phyloP scores from a whole-genome alignment of 2,329 filamentous ascomycete genomes.

The Aspergillus sp. region DNA sequence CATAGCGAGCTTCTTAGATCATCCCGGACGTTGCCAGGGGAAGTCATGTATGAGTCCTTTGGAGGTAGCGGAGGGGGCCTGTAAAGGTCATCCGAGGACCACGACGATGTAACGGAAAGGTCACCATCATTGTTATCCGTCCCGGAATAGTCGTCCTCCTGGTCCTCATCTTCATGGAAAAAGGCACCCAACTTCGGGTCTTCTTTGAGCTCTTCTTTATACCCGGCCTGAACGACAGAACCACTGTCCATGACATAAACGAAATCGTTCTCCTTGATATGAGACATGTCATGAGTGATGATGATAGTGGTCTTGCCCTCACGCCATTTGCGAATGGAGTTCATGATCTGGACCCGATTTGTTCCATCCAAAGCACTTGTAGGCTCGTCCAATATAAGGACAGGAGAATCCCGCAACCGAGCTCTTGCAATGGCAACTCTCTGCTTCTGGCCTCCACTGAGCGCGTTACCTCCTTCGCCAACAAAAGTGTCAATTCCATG shows the following conservation, averaged over 20 bases:
- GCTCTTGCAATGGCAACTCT: conserved; percentile 78
- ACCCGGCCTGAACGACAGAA: conserved; percentile 67
- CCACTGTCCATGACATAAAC: conserved; percentile 77
- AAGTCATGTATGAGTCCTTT: background rate
- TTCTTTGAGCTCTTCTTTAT: conserved; percentile 54
- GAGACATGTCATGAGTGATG: conserved; percentile 84
- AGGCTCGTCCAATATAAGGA: conserved; percentile 84
- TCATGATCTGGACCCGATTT: conserved; percentile 67
- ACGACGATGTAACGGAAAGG: background rate
- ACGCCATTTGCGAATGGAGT: conserved; percentile 75
- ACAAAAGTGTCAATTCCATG: conserved; percentile 70
- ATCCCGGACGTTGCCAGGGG: background rate
- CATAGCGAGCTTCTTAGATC: background rate
- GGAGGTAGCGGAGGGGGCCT: background rate
- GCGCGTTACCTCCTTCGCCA: conserved; percentile 64
- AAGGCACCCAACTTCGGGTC: conserved; percentile 18
- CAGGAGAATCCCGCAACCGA: conserved; percentile 70
- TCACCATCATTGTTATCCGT: background rate
- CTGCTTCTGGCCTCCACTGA: conserved; percentile 86
- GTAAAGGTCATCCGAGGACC: background rate
- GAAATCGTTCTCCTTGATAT: conserved; percentile 71
- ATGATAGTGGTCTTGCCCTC: conserved; percentile 82
- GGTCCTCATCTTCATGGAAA: background rate
- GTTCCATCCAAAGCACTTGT: conserved; percentile 82
- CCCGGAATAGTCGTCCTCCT: background rate